Evolutionary conservation across 352 stramenopile genomes (phyloP), one percentile per base, ranked within the genome.

Genomic region (Thalassiosira allenii): DNA sequence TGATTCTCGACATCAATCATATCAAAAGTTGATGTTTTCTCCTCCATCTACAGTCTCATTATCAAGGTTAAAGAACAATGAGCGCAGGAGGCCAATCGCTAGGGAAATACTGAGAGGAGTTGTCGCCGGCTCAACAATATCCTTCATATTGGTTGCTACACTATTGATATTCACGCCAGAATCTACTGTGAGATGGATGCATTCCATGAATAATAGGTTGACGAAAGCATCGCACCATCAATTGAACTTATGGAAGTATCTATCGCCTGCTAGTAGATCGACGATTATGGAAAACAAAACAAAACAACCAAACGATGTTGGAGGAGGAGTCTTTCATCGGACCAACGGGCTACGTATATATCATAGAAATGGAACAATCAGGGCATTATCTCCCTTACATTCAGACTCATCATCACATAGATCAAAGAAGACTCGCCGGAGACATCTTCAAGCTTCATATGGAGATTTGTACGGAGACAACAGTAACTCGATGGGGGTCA

Each of bases 301-400:
- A n/a, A n/a, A n/a, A n/a, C n/a, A n/a, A n/a, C n/a, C n/a, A n/a
- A n/a, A n/a, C n/a, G n/a, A n/a, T n/a, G n/a, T n/a, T n/a, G n/a
- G n/a, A n/a, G n/a, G n/a, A n/a, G n/a, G n/a, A n/a, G n/a, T n/a
- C n/a, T n/a, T n/a, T n/a, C n/a, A n/a, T n/a, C n/a, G n/a, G n/a
- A n/a, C 8, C 20, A 47, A 34, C 49, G 37, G 51, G 22, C 59
- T 9, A 33, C 51, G 44, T 66, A 25, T 80, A 25, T 69, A 68
- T 58, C 71, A 80, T 44, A 54, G 22, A 30, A 61, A 67, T 14
- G 62, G 71, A 20, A 71, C 57, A 22, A 61, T 68, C 20, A 47
- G 40, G 34, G 64, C 6, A 37, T 59, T 67, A 37, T 49, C 58
- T 11, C 34, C 30, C 43, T 41, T 56, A 33, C n/a, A 17, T 61